A percentile compares a stretch with the other conserved stretches of the same genome.
phyloP scores from a whole-genome alignment of 352 stramenopile species.

The Phytophthora pisi region DNA sequence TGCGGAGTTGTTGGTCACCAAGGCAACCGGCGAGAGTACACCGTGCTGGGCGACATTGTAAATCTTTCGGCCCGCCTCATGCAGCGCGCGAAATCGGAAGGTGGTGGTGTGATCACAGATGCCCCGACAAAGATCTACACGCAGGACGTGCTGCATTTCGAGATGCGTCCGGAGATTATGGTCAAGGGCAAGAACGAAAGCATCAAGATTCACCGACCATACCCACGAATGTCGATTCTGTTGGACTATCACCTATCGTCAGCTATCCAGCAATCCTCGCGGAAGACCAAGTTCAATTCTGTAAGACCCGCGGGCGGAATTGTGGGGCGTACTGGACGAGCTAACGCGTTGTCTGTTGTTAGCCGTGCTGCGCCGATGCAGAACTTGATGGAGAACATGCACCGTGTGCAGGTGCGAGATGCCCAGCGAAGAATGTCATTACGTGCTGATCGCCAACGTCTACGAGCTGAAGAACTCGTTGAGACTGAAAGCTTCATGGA shows the following conservation, averaged over 20 bases:
- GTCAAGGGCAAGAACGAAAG: conserved; percentile 94
- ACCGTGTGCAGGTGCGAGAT: conserved; percentile 85
- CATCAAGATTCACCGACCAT: conserved; percentile 88
- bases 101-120: conserved; percentile 90
- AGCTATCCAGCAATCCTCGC: conserved; percentile 18
- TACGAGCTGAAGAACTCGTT: conserved; percentile 54
- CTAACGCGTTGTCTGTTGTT: conserved; percentile 36
- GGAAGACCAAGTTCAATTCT: conserved; percentile 15
- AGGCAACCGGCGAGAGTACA: conserved; percentile 93
- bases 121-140: conserved; percentile 82
- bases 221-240: conserved; percentile 86
- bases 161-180: conserved; percentile 85
- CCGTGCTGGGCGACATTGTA: conserved; percentile 93
- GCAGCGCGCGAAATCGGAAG: conserved; percentile 86
- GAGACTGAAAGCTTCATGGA: conserved; percentile 67
- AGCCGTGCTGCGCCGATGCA: conserved; percentile 53
- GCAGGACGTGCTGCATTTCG: conserved; percentile 91
- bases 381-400: conserved; percentile 89
- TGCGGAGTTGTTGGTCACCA: conserved; percentile 93
- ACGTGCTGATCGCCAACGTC: conserved; percentile 53
- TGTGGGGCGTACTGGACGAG: conserved; percentile 22
- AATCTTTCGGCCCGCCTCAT: conserved; percentile 94
- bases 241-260: conserved; percentile 74
- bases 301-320: conserved; percentile 16
- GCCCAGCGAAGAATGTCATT: conserved; percentile 68